Evolutionary conservation across 805 yeast species (phyloP).

Genomic region (Wickerhamiella brachini): DNA sequence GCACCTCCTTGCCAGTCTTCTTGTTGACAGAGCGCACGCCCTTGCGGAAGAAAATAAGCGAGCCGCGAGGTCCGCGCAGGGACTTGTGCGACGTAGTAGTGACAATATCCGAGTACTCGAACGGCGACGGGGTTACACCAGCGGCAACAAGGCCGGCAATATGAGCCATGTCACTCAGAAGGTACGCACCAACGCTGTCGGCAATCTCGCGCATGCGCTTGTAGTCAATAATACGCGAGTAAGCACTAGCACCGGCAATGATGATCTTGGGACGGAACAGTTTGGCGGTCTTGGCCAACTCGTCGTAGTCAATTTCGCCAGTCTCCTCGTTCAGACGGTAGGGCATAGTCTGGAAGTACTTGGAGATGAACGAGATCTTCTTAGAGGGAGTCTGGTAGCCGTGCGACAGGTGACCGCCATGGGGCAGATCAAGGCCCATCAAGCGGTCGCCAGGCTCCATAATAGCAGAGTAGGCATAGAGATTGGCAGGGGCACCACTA

Average conservation of each 20-base stretch:
- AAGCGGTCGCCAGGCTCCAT: slow-evolving; percentile 92
- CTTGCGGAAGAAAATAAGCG: slow-evolving; percentile 97
- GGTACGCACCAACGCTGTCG: slow-evolving; percentile 92
- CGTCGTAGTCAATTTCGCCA: slow-evolving; percentile 92
- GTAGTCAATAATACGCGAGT: slow-evolving; percentile 93
- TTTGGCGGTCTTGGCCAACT: slow-evolving; percentile 78
- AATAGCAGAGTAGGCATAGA: slow-evolving; percentile 90
- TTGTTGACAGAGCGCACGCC: slow-evolving; percentile 82
- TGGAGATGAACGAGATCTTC: slow-evolving; percentile 90
- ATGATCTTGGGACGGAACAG: slow-evolving; percentile 91
- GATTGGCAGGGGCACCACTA: slow-evolving; percentile 95
- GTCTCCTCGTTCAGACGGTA: slow-evolving; percentile 86
- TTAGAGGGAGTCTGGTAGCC: slow-evolving; percentile 93
- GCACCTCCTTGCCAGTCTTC: slow-evolving; percentile 72
- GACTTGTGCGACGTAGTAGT: slow-evolving; percentile 99
- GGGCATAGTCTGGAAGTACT: slow-evolving; percentile 97
- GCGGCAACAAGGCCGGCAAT: slow-evolving; percentile 94
- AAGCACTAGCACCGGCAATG: slow-evolving; percentile 97
- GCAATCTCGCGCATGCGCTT: slow-evolving; percentile 93
- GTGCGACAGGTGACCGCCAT: slow-evolving; percentile 97
- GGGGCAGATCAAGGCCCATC: slow-evolving; percentile 97
- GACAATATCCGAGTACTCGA: slow-evolving; percentile 93
- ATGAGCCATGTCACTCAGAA: slow-evolving; percentile 97
- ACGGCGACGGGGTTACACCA: slow-evolving; percentile 90
- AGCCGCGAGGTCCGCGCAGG: slow-evolving; percentile 98